A percentile compares a stretch with the other conserved stretches of the same genome.
Evolutionary conservation across 768 basidiomycete species (phyloP).

Genomic region (Gyrodon lividus): DNA sequence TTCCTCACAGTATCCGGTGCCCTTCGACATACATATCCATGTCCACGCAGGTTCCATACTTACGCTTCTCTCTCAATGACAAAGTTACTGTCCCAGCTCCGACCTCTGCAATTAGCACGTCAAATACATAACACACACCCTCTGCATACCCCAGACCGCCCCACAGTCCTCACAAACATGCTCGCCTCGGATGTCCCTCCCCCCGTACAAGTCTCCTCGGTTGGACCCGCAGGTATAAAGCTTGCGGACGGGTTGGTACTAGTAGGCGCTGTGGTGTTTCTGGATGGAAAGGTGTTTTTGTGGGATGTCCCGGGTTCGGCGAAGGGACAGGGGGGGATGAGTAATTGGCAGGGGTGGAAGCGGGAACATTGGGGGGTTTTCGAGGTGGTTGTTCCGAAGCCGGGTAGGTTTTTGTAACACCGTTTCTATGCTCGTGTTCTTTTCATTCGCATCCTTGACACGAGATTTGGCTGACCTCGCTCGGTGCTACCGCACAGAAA

Average conservation of each 20-base stretch:
- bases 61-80: neutral
- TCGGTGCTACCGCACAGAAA: constrained; percentile 53
- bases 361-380: constrained; percentile 77
- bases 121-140: constrained; percentile 17
- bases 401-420: constrained; percentile 54
- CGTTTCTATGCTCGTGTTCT: neutral
- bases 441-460: neutral
- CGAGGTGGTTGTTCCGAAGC: constrained; percentile 78
- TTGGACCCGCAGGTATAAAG: constrained; percentile 61
- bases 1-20: neutral
- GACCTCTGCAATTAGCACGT: neutral
- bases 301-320: constrained; percentile 71
- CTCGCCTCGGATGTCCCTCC: constrained; percentile 68
- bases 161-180: constrained; percentile 59
- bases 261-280: constrained; percentile 75
- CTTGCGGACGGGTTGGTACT: constrained; percentile 79
- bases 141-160: constrained; percentile 13
- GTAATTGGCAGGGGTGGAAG: constrained; percentile 67
- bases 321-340: constrained; percentile 6
- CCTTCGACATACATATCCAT: neutral
- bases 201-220: constrained; percentile 68
- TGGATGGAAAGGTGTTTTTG: constrained; percentile 82
- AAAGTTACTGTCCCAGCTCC: neutral
- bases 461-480: neutral
- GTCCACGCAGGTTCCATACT: neutral